phyloP scores from a whole-genome alignment of 352 stramenopile genomes.

The Phytopythium delawarense region DNA sequence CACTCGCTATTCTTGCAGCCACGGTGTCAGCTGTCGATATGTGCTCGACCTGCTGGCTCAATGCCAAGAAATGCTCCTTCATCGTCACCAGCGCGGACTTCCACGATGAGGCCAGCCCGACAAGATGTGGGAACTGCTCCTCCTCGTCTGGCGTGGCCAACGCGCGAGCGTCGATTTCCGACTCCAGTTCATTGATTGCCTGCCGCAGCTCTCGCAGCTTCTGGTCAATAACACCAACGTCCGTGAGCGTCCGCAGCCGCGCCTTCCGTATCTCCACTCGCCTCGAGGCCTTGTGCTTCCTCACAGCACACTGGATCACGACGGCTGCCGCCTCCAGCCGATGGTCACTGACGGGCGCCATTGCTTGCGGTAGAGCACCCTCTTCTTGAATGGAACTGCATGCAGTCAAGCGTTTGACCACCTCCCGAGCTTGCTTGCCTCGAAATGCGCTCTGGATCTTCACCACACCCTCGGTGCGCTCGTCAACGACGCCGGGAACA shows the following conservation, averaged over 20 bases:
- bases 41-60: conserved; percentile 26
- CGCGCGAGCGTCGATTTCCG: conserved; percentile 27
- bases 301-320: conserved; percentile 53
- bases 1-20: conserved; percentile 20
- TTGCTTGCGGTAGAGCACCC: background rate
- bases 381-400: background rate
- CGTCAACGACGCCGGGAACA: conserved; percentile 21
- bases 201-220: conserved; percentile 37
- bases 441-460: conserved; percentile 57
- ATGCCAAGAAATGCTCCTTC: conserved; percentile 26
- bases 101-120: conserved; percentile 26
- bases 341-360: conserved; percentile 7
- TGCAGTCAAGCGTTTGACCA: conserved; percentile 19
- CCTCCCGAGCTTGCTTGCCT: conserved; percentile 33
- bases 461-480: conserved; percentile 29
- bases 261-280: conserved; percentile 22
- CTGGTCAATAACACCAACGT: conserved; percentile 22
- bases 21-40: conserved; percentile 26
- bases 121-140: conserved; percentile 32
- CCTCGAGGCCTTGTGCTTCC: conserved; percentile 31
- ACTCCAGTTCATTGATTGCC: conserved; percentile 39
- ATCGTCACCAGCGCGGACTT: conserved; percentile 21
- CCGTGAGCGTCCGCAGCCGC: conserved; percentile 25
- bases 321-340: conserved; percentile 31
- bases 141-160: conserved; percentile 20